Evolutionary conservation across 2,329 filamentous ascomycete genomes (phyloP), one percentile per base, ranked within the genome.

Genomic region (Claviceps citrina): DNA sequence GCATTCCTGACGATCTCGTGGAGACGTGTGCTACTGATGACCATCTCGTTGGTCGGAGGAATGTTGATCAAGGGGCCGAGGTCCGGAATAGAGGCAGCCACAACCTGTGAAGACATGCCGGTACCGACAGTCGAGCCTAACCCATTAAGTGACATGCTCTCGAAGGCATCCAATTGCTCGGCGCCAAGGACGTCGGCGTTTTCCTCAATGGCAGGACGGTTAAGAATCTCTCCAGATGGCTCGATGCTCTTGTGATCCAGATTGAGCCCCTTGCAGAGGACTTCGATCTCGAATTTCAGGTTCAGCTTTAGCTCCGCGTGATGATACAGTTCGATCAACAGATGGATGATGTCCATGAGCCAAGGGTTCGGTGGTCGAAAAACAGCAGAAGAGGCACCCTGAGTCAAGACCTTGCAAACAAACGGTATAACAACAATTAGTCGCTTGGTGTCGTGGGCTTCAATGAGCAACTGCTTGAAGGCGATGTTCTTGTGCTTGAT

Each of bases 271-370:
- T 93, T 93, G 67, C 87, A 98, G 19, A 98, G 71, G 20, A 98
- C 87, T 60, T 98, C 91, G 43, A 98, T 96, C 59, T 98, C 91
- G 51, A 98, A 98, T 53, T 96, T 98, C 38, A 94, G 78, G 50
- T 96, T 96, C 28, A 98, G 73, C 58, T 96, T 96, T 41, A 98
- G 67, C 51, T 95, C 89, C 12, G 84, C 85, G 52, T 83, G 82
- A 53, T 94, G 81, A 54, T 98, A 98, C 4, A 98, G 70, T 54
- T 98, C 93, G 51, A 94, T 84, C 27, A 98, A 70, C 7, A 96
- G 68, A 47, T 84, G 76, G 41, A 98, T 76, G 40, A 98, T 91
- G 52, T 98, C 91, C 83, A 95, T 93, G 33, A 95, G 61, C 91
- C 91, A 98, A 1, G 91, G 91, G 51, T 98, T 98, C 1, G 91